Evolutionary conservation across 179 eudicot species (phyloP), one percentile per base, ranked within the genome.

Genomic region (Vitellaria paradoxa): DNA sequence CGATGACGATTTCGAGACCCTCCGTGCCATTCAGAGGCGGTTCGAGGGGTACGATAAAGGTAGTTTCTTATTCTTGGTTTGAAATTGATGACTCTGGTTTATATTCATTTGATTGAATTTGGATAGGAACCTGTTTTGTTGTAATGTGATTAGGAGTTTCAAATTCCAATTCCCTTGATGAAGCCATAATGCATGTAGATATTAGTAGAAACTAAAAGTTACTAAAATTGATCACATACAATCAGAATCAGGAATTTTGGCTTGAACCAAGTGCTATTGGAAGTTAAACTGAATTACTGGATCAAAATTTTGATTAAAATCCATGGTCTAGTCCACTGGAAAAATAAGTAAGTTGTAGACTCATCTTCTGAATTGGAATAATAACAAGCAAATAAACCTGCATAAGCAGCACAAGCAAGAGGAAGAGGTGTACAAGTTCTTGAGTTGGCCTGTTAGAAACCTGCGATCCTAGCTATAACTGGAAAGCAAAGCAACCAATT

Each of bases 1-100:
- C 24, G 90, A 84, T 6, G 94, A 91, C 56, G 99, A 93, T 86
- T 90, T 87, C 17, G 97, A 89, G 74, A 85, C 87, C 53, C 86
- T 90, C 11, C 89, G 90, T 21, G 88, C 90, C 26, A 93, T 93
- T 65, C 86, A 87, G 79, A 76, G 78, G 67, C 92, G 97, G 1
- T 93, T 93, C 61, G 77, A 85, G 0, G 84, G 86, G 50, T 91
- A 89, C 64, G 67, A 62, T 73, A 79, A 70, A 13, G 88, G 86
- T 85, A 76, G 53, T 23, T 63, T 3, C 40, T n/a, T 42, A 3
- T 55, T 64, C 18, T 49, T 30, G 30, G 13, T 49, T 46, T 64
- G 15, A 24, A 64, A 45, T 59, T 45, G 17, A 15, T 63, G 56
- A 13, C 13, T 47, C 7, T 59, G 24, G 37, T 18, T 59, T 40